Percentiles rank a stretch among this genome's conserved stretches.
These are phyloP conservation scores for Telopea speciosissima DNA, from an alignment of 177 flowering plant genomes.

Conservation along the genomic window DNA sequence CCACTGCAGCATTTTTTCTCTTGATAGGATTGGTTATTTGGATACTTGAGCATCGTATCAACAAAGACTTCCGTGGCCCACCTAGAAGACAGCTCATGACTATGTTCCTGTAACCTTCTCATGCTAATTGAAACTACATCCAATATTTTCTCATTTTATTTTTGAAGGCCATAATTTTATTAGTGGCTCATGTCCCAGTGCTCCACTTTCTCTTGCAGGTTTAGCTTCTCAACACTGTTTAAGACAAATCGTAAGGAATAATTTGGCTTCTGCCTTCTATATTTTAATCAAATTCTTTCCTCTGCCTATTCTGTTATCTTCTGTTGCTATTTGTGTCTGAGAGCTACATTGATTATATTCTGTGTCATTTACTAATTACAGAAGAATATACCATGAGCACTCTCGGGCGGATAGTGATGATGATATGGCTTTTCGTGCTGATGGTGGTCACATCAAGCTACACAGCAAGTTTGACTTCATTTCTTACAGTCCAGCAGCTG, in stretches of 20 bases:
- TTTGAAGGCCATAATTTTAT: background rate
- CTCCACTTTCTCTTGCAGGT: slow-evolving; percentile 43
- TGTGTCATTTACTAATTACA: slow-evolving; percentile 20
- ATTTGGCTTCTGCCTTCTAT: slow-evolving; percentile 2
- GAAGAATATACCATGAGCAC: slow-evolving; percentile 58
- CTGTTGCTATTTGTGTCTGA: background rate
- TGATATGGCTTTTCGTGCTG: slow-evolving; percentile 71
- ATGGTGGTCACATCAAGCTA: slow-evolving; percentile 72
- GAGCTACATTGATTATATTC: background rate
- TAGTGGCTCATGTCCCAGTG: background rate
- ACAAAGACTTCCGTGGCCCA: slow-evolving; percentile 71
- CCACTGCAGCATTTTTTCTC: slow-evolving; percentile 50
- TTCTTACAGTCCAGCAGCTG: slow-evolving; percentile 71
- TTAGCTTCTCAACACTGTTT: slow-evolving; percentile 74
- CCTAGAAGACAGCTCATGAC: slow-evolving; percentile 61
- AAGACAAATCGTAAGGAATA: slow-evolving; percentile 53
- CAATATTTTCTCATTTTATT: background rate
- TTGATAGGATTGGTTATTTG: slow-evolving; percentile 66
- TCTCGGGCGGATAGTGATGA: slow-evolving; percentile 62
- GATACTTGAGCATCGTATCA: slow-evolving; percentile 80
- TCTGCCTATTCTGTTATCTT: background rate
- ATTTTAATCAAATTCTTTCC: background rate
- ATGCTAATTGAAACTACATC: background rate
- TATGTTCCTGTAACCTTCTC: slow-evolving; percentile 49
- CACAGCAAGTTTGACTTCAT: slow-evolving; percentile 78